Conservation (phyloP, 1,284 basidiomycete species). For the Boletellus deceptivus region DNA sequence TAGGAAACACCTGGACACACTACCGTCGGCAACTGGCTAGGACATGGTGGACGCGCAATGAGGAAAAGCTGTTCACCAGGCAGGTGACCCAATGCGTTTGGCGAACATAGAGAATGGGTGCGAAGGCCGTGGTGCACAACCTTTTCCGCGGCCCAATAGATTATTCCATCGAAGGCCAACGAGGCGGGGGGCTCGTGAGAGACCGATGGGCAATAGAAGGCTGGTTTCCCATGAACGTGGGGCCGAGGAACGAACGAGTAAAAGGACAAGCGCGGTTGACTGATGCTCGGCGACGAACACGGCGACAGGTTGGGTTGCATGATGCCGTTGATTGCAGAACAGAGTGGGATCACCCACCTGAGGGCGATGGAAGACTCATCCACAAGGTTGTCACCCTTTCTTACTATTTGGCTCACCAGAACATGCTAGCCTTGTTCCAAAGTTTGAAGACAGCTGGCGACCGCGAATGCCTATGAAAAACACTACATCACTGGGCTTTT, state of each 20-base stretch:
- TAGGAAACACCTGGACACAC: conserved; percentile 1
- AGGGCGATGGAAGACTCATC: too few species aligned
- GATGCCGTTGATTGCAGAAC: too few species aligned
- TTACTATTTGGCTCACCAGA: too few species aligned
- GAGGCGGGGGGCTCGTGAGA: conserved; percentile 20
- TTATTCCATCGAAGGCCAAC: too few species aligned
- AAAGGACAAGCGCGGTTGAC: conserved; percentile 28
- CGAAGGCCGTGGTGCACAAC: conserved; percentile 39
- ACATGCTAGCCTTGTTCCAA: too few species aligned
- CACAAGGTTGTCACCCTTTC: too few species aligned
- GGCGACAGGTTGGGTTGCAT: conserved; percentile 25
- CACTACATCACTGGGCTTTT: too few species aligned
- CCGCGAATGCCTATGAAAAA: too few species aligned
- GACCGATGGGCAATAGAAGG: conserved; percentile 40
- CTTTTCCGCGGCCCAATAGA: conserved; percentile 8
- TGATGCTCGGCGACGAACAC: conserved; percentile 35
- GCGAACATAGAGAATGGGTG: conserved; percentile 27
- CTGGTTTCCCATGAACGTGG: conserved; percentile 35
- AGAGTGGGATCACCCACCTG: too few species aligned
- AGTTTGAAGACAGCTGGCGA: too few species aligned
- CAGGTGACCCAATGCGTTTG: conserved; percentile 34
- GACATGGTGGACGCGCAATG: too few species aligned
- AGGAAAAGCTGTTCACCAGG: conserved; percentile 40
- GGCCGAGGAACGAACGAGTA: conserved; percentile 36
- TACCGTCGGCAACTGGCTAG: neutral